Conservation (phyloP, 140 eudicot species). For the Ambrosia hybrid region DNA sequence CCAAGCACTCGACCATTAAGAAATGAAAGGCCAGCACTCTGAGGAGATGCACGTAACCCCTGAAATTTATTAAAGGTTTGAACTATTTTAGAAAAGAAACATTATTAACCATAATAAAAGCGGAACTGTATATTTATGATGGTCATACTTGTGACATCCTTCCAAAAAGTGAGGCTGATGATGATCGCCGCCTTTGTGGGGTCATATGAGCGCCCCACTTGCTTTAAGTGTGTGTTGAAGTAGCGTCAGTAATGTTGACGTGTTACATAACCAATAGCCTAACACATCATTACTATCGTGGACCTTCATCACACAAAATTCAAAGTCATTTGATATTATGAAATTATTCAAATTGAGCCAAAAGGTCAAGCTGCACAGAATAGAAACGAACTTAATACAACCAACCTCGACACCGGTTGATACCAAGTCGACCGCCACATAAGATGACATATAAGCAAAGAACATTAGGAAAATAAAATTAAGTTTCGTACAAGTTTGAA, state of each 20-base stretch:
- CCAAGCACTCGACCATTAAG: constrained; percentile 89
- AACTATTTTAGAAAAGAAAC: background rate
- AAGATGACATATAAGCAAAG: no score
- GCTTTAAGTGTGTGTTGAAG: constrained; percentile 99
- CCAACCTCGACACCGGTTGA: no score
- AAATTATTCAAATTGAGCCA: no score
- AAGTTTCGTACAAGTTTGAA: no score
- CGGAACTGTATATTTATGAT: background rate
- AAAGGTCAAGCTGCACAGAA: no score
- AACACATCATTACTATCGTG: constrained; percentile 83
- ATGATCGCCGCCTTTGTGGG: constrained; percentile 91
- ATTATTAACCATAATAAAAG: background rate
- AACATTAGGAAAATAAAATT: no score
- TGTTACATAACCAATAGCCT: constrained; percentile 90
- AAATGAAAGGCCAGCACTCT: constrained; percentile 84
- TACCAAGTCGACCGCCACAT: no score
- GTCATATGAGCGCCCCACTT: constrained; percentile 99
- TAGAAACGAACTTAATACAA: no score
- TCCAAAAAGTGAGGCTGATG: constrained; percentile 97
- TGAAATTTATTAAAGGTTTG: constrained; percentile 14
- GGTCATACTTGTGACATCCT: constrained; percentile 91
- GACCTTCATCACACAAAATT: constrained; percentile 45
- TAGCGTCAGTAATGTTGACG: constrained; percentile 81
- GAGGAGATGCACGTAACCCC: constrained; percentile 94
- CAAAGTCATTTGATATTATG: no score